phyloP scores from a whole-genome alignment of 140 eudicot species.

The Anethum foeniculum region DNA sequence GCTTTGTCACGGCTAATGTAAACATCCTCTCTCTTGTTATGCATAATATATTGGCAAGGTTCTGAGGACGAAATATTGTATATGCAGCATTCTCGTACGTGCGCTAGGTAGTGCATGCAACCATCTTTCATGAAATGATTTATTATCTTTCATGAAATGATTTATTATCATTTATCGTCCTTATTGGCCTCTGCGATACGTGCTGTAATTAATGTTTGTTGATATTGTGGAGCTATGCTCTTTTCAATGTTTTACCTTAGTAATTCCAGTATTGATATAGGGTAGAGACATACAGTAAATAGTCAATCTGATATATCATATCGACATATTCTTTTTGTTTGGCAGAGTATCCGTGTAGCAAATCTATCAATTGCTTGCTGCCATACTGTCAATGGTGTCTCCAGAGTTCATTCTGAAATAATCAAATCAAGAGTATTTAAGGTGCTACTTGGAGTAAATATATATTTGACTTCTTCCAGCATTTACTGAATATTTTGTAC shows the following conservation, averaged over 20 bases:
- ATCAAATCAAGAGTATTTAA: conserved; percentile 42
- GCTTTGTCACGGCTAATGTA: neutral
- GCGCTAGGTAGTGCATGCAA: neutral
- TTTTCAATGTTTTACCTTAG: neutral
- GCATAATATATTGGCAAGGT: neutral
- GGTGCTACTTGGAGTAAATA: conserved; percentile 24
- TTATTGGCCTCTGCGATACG: neutral
- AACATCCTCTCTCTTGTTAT: neutral
- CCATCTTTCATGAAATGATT: neutral
- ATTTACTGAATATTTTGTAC: neutral
- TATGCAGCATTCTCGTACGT: neutral
- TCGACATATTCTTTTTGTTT: conserved; percentile 15
- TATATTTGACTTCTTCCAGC: neutral
- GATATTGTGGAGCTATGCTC: neutral
- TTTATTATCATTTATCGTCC: no score
- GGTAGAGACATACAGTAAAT: neutral
- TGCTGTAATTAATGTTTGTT: neutral
- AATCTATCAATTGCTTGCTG: conserved; percentile 49
- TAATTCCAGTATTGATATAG: neutral
- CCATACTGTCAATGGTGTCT: conserved; percentile 55
- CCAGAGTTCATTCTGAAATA: conserved; percentile 44
- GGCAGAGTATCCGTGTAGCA: conserved; percentile 53
- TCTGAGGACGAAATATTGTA: neutral
- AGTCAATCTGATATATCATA: neutral
- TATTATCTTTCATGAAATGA: no score